Evolutionary conservation across 2,329 filamentous ascomycete species (phyloP).

Genomic region (Beauveria asiatica): DNA sequence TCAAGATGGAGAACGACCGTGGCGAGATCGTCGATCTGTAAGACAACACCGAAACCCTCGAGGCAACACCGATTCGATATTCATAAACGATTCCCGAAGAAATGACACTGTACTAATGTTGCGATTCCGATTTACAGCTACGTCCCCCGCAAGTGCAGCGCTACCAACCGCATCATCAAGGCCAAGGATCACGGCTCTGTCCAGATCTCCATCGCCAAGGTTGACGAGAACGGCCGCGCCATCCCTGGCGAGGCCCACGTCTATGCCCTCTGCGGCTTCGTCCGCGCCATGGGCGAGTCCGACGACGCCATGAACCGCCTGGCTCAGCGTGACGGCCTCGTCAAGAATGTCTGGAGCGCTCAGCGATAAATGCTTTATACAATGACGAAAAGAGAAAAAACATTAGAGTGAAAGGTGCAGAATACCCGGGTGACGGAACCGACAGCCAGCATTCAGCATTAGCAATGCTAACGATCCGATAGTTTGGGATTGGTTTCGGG

Average conservation of each 20-base stretch:
- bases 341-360: conserved; percentile 95
- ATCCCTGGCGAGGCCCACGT: conserved; percentile 91
- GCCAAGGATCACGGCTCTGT: conserved; percentile 99
- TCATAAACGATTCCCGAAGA: conserved; percentile 11
- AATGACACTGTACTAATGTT: conserved; percentile 18
- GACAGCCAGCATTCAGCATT: background rate
- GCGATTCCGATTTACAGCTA: conserved; percentile 49
- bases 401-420: conserved; percentile 14
- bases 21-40: conserved; percentile 99
- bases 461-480: conserved; percentile 12
- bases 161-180: conserved; percentile 99
- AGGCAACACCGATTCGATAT: conserved; percentile 2
- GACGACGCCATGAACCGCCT: conserved; percentile 95
- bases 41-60: conserved; percentile 28
- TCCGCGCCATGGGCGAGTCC: conserved; percentile 94
- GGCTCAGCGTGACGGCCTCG: conserved; percentile 87
- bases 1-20: conserved; percentile 99
- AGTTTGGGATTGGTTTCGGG: conserved; percentile 25
- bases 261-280: conserved; percentile 96
- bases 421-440: conserved; percentile 14
- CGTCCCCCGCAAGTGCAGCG: conserved; percentile 97
- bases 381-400: conserved; percentile 7
- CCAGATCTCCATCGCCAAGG: conserved; percentile 94
- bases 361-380: conserved; percentile 41
- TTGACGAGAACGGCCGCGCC: conserved; percentile 96